Base-by-base conservation (phyloP, 306 rosid genomes). In the Hippophae gyantsensis region DNA sequence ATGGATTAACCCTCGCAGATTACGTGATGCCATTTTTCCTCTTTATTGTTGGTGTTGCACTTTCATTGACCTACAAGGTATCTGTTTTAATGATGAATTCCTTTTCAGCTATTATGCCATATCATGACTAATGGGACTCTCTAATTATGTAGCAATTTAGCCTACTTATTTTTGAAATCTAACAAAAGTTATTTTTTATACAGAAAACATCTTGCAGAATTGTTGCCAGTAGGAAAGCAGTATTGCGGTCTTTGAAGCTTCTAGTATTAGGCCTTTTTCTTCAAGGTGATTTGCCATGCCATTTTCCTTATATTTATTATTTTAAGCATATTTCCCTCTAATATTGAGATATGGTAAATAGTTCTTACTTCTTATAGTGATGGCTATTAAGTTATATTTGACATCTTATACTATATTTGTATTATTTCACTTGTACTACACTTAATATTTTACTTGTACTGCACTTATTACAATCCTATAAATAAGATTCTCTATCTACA, bases 1-100 rank as follows among this genome's bases (percentile, higher is more conserved):
- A 88, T 82, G 99, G 99, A 40, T 71, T 93, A 66, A 88, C 94
- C 55, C 76, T 93, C 6, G 99, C 97, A 50, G 99, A 93, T 72
- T 74, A 78, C 58, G 99, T 93, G 60, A 93, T 88, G 99, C 97
- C 99, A 58, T 89, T 82, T 68, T 93, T 93, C 53, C 95, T 93
- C 65, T 93, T 93, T 62, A 88, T 93, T 54, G 99, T 86, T 59
- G 97, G 99, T 50, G 78, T 89, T 68, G 81, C 99, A 2, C 89
- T 93, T 60, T 85, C 95, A 55, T 89, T 93, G 64, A 62, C 93
- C 41, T 93, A 88, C 84, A 88, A 93, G 99, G 99, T 93, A 74
- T 62, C 25, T 38, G 74, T 59, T 26, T 11, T 38, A 6, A 14
- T 3, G 7, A 13, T 42, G 11, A 7, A 1, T 57, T 61, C 14